Evolutionary conservation across 345 rosid genomes (phyloP), one percentile per base, ranked within the genome.

Genomic region (Mercurialis annua): DNA sequence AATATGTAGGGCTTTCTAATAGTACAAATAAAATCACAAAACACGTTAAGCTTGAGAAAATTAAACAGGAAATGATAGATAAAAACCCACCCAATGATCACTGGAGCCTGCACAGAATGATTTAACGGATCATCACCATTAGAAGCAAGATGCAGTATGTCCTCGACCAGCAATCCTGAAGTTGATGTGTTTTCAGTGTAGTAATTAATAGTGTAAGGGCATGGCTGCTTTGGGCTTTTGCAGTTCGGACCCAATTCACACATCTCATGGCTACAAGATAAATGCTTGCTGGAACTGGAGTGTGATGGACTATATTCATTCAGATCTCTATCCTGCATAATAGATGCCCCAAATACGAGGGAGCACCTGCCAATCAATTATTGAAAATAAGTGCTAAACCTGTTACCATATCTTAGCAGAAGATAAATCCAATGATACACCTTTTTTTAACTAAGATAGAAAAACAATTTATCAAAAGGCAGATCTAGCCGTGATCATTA

Each of bases 331-430:
- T 87, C 95, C 98, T 90, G 97, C 95, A 90, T 80, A 90, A 90
- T 81, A 92, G 82, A 83, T 87, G 92, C 91, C 84, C 98, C 91
- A 90, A 80, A 90, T 73, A 89, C 70, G 82, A 84, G 77, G 92
- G 89, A 86, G 92, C 96, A 92, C 90, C 96, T 90, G 94, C 92
- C 94, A 92, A 92, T 92, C 98, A 90, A 92, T 90, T 87, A 82
- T 82, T 49, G 81, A 84, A 85, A 83, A 85, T 82, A 92, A 92
- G 95, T 77, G 90, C 85, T 87, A 87, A 88, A 92, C 78, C 71
- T 65, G 83, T 81, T 79, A 81, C 34, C 78, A 64, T 66, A 58
- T 68, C 74, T 75, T 68, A 66, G 40, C 70, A 69, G 40, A 66
- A 59, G 27, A 60, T 57, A 18, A 60, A 15, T 73, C 64, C 78